These are phyloP conservation scores for Coffea eugenioides DNA, from an alignment of 257 asterid species.

Conservation along the genomic window DNA sequence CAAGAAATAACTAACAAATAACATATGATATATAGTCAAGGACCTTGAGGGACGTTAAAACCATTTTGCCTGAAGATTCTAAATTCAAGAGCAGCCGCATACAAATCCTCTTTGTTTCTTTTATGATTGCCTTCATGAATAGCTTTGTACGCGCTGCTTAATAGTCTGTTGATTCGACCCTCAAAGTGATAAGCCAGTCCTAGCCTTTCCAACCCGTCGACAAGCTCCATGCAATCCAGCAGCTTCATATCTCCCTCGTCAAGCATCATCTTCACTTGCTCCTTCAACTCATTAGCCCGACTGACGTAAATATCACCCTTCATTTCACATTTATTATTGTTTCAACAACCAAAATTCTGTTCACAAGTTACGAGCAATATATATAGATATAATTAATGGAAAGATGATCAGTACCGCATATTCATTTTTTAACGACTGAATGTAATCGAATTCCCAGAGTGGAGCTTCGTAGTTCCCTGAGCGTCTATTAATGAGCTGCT, in stretches of 20 bases:
- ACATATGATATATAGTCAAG: too few species aligned
- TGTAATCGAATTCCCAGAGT: constrained; percentile 32
- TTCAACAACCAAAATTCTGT: not conserved
- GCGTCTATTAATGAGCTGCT: constrained; percentile 15
- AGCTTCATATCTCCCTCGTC: not conserved
- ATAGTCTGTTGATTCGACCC: constrained; percentile 1
- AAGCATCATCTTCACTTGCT: constrained; percentile 16
- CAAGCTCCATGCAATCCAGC: constrained; percentile 12
- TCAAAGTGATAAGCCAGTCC: constrained; percentile 20
- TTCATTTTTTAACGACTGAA: constrained; percentile 36
- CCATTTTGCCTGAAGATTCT: constrained; percentile 28
- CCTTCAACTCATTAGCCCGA: constrained; percentile 8
- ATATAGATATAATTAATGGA: not conserved
- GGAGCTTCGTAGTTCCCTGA: constrained; percentile 49
- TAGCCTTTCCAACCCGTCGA: constrained; percentile 21
- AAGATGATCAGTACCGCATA: constrained; percentile 22
- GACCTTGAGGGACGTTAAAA: constrained; percentile 20
- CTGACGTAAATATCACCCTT: constrained; percentile 7
- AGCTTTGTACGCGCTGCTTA: not conserved
- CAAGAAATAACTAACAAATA: not conserved
- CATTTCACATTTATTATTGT: not conserved
- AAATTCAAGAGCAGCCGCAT: constrained; percentile 22
- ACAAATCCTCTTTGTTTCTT: constrained; percentile 10
- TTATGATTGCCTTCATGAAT: not conserved
- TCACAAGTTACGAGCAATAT: not conserved